These are phyloP conservation scores for Gardenia jasminoides DNA, from an alignment of 257 asterid species.

Conservation along the genomic window DNA sequence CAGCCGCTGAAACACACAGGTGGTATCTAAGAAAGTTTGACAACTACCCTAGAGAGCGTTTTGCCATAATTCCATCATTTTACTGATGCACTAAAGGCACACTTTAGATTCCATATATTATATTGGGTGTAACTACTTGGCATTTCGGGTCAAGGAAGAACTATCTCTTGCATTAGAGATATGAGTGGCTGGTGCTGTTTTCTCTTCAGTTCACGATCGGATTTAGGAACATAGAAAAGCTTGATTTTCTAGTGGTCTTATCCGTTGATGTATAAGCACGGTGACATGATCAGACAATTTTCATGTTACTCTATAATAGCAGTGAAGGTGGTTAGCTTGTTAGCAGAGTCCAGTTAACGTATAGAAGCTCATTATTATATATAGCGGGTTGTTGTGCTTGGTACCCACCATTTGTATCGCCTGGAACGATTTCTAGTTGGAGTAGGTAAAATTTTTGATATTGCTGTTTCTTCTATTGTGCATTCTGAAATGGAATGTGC, in stretches of 20 bases:
- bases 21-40: conserved; percentile 84
- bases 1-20: conserved; percentile 78
- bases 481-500: no score
- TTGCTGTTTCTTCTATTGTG: neutral
- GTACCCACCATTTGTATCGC: neutral
- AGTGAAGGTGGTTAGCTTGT: neutral
- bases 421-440: neutral
- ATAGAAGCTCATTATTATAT: neutral
- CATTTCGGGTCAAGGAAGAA: neutral
- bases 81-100: conserved; percentile 23
- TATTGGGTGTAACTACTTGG: neutral
- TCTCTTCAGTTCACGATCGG: neutral
- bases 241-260: neutral
- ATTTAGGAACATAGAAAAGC: neutral
- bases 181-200: neutral
- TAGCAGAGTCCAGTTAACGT: neutral
- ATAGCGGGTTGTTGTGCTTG: neutral
- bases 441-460: neutral
- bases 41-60: conserved; percentile 67
- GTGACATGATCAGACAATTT: neutral
- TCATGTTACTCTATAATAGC: neutral
- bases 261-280: neutral
- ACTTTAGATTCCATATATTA: neutral
- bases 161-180: neutral
- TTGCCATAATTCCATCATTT: conserved; percentile 58